Percentiles rank a stretch among this genome's conserved stretches.
These are phyloP conservation scores for Scenedesmus sp. DNA, from an alignment of 163 green algal species.

Conservation along the genomic window DNA sequence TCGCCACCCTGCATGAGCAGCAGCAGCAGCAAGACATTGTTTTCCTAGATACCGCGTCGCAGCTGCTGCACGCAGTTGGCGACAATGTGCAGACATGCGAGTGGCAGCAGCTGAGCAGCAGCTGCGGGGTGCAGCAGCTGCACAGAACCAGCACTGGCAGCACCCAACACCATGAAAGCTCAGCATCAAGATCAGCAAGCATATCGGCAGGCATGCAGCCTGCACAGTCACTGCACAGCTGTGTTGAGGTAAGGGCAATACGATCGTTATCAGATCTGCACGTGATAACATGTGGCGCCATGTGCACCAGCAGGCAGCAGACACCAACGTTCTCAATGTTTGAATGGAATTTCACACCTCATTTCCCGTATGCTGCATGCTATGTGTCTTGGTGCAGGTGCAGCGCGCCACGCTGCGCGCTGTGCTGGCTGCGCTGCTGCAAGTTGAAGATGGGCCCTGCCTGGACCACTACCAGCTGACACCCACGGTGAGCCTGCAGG, in stretches of 20 bases:
- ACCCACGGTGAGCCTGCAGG: not conserved
- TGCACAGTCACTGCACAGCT: not conserved
- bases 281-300: not conserved
- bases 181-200: not conserved
- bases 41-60: not conserved
- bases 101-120: not conserved
- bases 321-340: too few relatives aligned
- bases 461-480: slow-evolving; percentile 48
- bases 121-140: not conserved
- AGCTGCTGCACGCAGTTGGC: not conserved
- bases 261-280: not conserved
- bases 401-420: not conserved
- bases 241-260: not conserved
- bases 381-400: slow-evolving; percentile 11
- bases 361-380: not conserved
- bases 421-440: slow-evolving; percentile 38
- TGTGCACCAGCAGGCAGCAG: not conserved
- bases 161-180: not conserved
- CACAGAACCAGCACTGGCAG: not conserved
- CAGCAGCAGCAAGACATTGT: not conserved
- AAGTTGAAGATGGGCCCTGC: slow-evolving; percentile 16
- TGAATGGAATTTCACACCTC: not conserved
- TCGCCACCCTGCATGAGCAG: not conserved
- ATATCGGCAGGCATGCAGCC: not conserved
- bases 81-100: not conserved